Base-by-base conservation (phyloP, 768 basidiomycete species). In the Cubamyces lactineus region DNA sequence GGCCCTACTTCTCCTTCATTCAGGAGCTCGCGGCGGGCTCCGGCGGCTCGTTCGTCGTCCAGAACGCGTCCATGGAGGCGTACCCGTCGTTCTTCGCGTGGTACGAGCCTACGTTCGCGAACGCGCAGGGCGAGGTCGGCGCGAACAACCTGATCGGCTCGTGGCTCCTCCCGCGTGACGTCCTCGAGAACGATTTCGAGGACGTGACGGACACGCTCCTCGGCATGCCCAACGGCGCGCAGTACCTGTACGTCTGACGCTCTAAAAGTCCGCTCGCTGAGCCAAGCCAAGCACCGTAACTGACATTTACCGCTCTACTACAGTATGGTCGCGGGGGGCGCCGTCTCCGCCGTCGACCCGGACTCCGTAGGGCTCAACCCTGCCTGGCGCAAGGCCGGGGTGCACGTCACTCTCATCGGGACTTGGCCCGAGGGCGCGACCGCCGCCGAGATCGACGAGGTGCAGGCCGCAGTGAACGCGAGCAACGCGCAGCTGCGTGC, bases 341-440 rank as follows among this genome's bases (percentile, higher is more conserved):
- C 70, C 16, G 82, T 82, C 9, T 72, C 74, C 8, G 67, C 69
- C 19, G 65, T 70, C 38, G 69, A 75, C n/a, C 73, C 80, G 0
- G 71, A 76, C 43, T 74, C 79, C 2, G 71, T 72, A 2, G 82
- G 78, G 17, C 65, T 82, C 21, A 76, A 82, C 64, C 82, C 82
- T n/a, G 78, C 76, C 0, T 84, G 82, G 80, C 72, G 82, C n/a
- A 70, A 75, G 15, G 75, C 80, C 2, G 43, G 82, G 6, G 70
- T 72, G 4, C 67, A 80, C 30, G 63, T 73, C 7, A 51, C 65
- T 11, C 67, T 69, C 26, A 59, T 61, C 0, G 0, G 66, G 58
- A 2, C 21, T n/a, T 63, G 75, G 72, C 56, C 53, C 0, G 73
- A 74, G 11, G 63, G 60, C 1, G 34, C 68, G 8, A 42, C 65